Percentiles rank a stretch among this genome's conserved stretches.
phyloP scores from a whole-genome alignment of 2,329 filamentous ascomycete genomes.

The Cercospora berteroae region DNA sequence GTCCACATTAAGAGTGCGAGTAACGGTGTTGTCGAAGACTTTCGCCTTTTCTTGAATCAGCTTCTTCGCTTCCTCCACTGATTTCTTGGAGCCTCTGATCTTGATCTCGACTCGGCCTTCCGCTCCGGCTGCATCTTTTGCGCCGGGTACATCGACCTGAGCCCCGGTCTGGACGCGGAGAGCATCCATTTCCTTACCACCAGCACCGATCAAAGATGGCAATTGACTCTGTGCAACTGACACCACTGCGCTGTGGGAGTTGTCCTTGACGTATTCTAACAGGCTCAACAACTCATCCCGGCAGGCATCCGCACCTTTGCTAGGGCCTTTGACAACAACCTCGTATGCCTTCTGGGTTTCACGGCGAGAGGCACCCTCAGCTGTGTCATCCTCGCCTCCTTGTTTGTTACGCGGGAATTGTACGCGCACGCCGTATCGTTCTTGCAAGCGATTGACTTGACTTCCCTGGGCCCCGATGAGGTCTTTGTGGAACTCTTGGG shows the following conservation, averaged over 20 bases:
- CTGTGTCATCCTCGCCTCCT: slow-evolving; percentile 63
- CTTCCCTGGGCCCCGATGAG: slow-evolving; percentile 84
- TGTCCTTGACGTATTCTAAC: slow-evolving; percentile 85
- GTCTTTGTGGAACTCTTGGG: slow-evolving; percentile 89
- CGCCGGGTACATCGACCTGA: slow-evolving; percentile 86
- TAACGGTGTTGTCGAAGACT: slow-evolving; percentile 85
- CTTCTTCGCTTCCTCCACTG: slow-evolving; percentile 90
- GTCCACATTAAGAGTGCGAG: slow-evolving; percentile 82
- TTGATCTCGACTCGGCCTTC: slow-evolving; percentile 76
- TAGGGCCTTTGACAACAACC: slow-evolving; percentile 85
- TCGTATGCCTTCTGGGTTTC: slow-evolving; percentile 79
- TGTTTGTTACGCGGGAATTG: slow-evolving; percentile 77
- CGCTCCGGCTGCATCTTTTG: slow-evolving; percentile 65
- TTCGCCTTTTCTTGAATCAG: slow-evolving; percentile 81
- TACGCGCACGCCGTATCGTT: slow-evolving; percentile 88
- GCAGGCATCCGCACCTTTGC: slow-evolving; percentile 87
- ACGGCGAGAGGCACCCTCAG: slow-evolving; percentile 65
- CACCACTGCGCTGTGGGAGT: slow-evolving; percentile 75
- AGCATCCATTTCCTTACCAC: slow-evolving; percentile 86
- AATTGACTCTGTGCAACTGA: slow-evolving; percentile 88
- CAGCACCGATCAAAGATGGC: slow-evolving; percentile 88
- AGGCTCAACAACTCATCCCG: slow-evolving; percentile 87
- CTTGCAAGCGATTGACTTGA: slow-evolving; percentile 89
- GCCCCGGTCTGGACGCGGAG: slow-evolving; percentile 80
- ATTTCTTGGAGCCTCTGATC: slow-evolving; percentile 86